These are phyloP conservation scores for Aureoboletus auriporus DNA, from an alignment of 768 basidiomycete species.

Conservation along the genomic window DNA sequence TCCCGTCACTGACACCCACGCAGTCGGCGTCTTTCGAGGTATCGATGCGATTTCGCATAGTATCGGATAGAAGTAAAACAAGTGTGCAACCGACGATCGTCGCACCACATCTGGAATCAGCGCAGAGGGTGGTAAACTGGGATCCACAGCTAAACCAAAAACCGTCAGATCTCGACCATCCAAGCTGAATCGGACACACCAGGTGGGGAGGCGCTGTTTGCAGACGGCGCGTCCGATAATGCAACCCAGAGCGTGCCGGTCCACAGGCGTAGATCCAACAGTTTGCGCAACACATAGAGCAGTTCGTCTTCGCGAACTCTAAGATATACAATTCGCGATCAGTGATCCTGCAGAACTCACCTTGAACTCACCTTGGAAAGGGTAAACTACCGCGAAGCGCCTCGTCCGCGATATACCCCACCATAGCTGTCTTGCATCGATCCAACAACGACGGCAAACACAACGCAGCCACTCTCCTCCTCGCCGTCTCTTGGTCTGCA, in stretches of 20 bases:
- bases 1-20: conserved; percentile 46
- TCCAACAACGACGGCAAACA: conserved; percentile 68
- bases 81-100: conserved; percentile 73
- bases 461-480: conserved; percentile 69
- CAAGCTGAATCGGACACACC: conserved; percentile 36
- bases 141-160: conserved; percentile 34
- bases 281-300: conserved; percentile 74
- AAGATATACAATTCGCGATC: neutral
- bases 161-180: neutral
- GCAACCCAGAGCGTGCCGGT: conserved; percentile 76
- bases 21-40: conserved; percentile 60
- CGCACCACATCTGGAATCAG: conserved; percentile 69
- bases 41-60: conserved; percentile 78
- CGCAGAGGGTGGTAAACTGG: conserved; percentile 43
- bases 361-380: conserved; percentile 66
- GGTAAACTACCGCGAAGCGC: conserved; percentile 82
- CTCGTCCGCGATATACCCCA: conserved; percentile 80
- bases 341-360: neutral
- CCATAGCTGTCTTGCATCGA: conserved; percentile 67
- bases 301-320: conserved; percentile 89
- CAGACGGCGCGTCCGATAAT: conserved; percentile 59
- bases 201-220: conserved; percentile 52
- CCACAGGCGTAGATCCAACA: conserved; percentile 71
- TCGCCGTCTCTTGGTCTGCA: conserved; percentile 56
- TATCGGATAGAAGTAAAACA: conserved; percentile 84